Evolutionary conservation across 2,329 filamentous ascomycete species (phyloP).

Genomic region (Colletotrichum costaricense): DNA sequence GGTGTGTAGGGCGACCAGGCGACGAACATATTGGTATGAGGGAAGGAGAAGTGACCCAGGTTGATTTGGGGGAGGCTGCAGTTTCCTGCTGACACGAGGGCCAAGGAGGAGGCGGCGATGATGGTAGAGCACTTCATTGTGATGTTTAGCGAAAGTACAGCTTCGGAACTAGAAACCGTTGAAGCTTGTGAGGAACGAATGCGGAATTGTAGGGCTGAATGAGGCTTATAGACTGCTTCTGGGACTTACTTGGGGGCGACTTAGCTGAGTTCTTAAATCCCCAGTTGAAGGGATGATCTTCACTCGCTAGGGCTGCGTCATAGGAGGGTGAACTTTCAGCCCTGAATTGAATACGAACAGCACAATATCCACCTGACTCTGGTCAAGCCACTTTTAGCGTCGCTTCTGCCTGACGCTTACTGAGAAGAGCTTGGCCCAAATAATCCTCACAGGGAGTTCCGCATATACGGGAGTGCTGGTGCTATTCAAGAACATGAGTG

Average conservation of each 20-base stretch:
- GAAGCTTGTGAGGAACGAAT: neutral
- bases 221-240: neutral
- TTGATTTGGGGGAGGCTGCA: constrained; percentile 5
- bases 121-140: neutral
- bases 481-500: neutral
- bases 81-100: neutral
- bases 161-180: neutral
- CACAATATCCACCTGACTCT: neutral
- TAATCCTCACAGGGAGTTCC: neutral
- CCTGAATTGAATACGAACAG: neutral
- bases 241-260: neutral
- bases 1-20: constrained; percentile 26
- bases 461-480: neutral
- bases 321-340: neutral
- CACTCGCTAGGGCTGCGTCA: neutral
- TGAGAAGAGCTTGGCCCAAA: neutral
- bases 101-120: neutral
- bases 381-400: neutral
- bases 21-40: constrained; percentile 15
- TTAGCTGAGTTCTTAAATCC: neutral
- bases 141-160: neutral
- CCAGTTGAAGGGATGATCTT: neutral
- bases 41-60: constrained; percentile 15
- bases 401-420: neutral
- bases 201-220: neutral